These are phyloP conservation scores for Fomitopsis schrenkii DNA, from an alignment of 1,284 basidiomycete genomes.

Conservation along the genomic window DNA sequence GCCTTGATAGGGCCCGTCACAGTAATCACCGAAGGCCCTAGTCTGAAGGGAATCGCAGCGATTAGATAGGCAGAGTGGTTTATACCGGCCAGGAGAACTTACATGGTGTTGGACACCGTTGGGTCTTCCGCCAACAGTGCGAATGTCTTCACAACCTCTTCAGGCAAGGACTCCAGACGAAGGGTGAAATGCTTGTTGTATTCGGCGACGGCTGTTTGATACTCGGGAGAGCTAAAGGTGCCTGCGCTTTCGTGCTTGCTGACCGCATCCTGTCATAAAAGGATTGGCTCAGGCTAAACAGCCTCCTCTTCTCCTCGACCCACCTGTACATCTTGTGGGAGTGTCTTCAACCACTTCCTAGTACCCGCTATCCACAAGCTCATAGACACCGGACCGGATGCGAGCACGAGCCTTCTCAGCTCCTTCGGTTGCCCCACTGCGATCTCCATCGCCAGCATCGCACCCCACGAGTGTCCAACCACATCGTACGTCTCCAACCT, in stretches of 20 bases:
- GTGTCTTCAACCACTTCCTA: conserved; percentile 19
- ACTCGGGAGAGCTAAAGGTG: conserved; percentile 41
- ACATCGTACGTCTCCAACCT: conserved; percentile 36
- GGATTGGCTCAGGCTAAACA: not conserved
- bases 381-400: conserved; percentile 28
- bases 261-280: conserved; percentile 28
- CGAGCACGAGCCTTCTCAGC: conserved; percentile 37
- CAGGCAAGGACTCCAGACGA: conserved; percentile 40
- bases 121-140: conserved; percentile 34
- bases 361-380: conserved; percentile 28
- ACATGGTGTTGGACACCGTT: conserved; percentile 48
- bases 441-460: conserved; percentile 38
- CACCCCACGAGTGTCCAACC: conserved; percentile 48
- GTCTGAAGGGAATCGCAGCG: conserved; percentile 29
- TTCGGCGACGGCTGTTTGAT: conserved; percentile 36
- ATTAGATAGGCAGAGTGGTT: conserved; percentile 1
- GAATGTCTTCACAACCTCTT: conserved; percentile 24
- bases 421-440: conserved; percentile 30
- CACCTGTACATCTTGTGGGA: conserved; percentile 39
- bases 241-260: conserved; percentile 43
- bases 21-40: conserved; percentile 47
- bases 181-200: conserved; percentile 46
- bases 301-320: not conserved
- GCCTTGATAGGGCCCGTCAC: conserved; percentile 43
- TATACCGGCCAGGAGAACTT: conserved; percentile 5